phyloP scores from a whole-genome alignment of 169 alveolate species.

The Pseudocohnilembus persalinus region DNA sequence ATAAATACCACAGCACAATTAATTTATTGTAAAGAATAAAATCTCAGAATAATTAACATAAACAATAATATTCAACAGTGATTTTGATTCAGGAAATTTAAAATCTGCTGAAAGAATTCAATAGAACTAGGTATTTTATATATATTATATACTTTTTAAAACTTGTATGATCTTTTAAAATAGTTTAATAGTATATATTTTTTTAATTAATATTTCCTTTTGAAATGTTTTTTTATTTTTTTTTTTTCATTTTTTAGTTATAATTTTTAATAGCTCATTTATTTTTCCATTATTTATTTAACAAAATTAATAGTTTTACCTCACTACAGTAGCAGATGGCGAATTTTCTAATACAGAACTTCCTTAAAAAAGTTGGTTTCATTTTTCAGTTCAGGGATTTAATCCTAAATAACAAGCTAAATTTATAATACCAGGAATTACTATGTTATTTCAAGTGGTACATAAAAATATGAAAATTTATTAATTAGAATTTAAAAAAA shows the following conservation, averaged over 20 bases:
- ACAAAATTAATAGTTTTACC: neutral
- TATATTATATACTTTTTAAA: too few relatives aligned
- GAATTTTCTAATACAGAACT: neutral
- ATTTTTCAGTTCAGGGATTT: slow-evolving; percentile 14
- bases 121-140: slow-evolving; percentile 3
- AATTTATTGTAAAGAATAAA: too few relatives aligned
- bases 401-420: neutral
- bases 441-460: slow-evolving; percentile 16
- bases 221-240: neutral
- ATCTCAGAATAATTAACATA: neutral
- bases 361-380: slow-evolving; percentile 25
- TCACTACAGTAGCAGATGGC: slow-evolving; percentile 1
- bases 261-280: neutral
- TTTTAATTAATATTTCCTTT: neutral
- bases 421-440: slow-evolving; percentile 2
- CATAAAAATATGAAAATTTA: neutral
- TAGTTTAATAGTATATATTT: neutral
- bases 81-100: slow-evolving; percentile 31
- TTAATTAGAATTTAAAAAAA: neutral
- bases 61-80: slow-evolving; percentile 1
- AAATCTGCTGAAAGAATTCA: neutral
- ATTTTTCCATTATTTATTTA: neutral
- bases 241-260: neutral
- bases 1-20: neutral
- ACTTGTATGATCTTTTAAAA: neutral